Evolutionary conservation across 352 stramenopile genomes (phyloP).

Genomic region (Phytophthora macrochlamydospora): DNA sequence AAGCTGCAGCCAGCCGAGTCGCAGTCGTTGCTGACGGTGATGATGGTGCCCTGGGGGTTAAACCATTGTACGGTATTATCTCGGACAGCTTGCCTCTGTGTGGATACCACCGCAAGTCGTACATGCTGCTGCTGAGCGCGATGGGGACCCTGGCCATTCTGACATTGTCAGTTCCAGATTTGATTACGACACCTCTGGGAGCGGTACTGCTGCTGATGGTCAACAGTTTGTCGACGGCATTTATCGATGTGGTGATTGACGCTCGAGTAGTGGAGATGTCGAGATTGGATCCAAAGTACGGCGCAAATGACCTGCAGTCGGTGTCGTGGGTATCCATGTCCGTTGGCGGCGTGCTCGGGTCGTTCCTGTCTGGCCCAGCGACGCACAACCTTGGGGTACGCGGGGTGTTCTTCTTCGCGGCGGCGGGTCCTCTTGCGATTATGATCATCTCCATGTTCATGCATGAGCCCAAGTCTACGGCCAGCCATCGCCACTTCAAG

Average conservation of each 20-base stretch:
- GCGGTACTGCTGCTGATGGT: constrained; percentile 74
- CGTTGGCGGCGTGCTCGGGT: constrained; percentile 92
- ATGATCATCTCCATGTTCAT: constrained; percentile 90
- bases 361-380: constrained; percentile 92
- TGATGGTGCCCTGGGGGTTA: constrained; percentile 96
- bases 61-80: constrained; percentile 96
- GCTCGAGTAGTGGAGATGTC: constrained; percentile 96
- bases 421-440: constrained; percentile 89
- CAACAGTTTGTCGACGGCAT: constrained; percentile 88
- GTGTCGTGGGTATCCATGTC: constrained; percentile 95
- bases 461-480: constrained; percentile 70
- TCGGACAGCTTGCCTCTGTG: constrained; percentile 95
- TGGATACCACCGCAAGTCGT: constrained; percentile 94
- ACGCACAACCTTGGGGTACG: constrained; percentile 91
- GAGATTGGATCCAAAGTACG: constrained; percentile 78
- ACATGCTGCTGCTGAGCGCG: constrained; percentile 92
- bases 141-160: constrained; percentile 66
- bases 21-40: constrained; percentile 92
- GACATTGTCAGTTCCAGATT: constrained; percentile 53
- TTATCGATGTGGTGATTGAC: constrained; percentile 97
- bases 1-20: constrained; percentile 93
- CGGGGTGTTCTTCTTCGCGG: constrained; percentile 93
- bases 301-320: constrained; percentile 93
- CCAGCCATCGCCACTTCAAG: constrained; percentile 55
- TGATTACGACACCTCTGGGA: constrained; percentile 59